Evolutionary conservation across 2,329 filamentous ascomycete genomes (phyloP).

Genomic region (Aspergillus intermedius): DNA sequence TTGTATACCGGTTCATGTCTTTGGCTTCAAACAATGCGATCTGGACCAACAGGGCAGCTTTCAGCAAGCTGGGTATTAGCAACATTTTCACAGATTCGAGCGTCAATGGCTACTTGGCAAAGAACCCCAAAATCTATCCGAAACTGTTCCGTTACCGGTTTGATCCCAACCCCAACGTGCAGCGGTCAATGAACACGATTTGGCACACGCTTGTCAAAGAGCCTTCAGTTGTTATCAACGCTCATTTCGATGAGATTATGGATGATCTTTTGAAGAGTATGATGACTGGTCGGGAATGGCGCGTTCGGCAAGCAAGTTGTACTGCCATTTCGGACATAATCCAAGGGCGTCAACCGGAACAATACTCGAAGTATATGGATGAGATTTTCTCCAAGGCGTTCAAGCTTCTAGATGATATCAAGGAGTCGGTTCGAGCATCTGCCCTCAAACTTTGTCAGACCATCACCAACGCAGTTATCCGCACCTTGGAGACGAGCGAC

Average conservation of each 20-base stretch:
- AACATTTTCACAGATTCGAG: slow-evolving; percentile 82
- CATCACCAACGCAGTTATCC: slow-evolving; percentile 76
- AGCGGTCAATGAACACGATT: slow-evolving; percentile 93
- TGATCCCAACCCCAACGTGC: slow-evolving; percentile 88
- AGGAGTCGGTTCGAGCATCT: slow-evolving; percentile 75
- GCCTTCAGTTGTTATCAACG: slow-evolving; percentile 65
- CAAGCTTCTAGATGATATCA: slow-evolving; percentile 93
- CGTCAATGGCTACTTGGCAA: slow-evolving; percentile 57
- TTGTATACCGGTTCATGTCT: slow-evolving; percentile 99
- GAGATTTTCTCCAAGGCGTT: slow-evolving; percentile 81
- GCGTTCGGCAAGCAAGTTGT: slow-evolving; percentile 86
- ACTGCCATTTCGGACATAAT: slow-evolving; percentile 82
- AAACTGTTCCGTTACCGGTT: slow-evolving; percentile 94
- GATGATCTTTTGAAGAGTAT: slow-evolving; percentile 79
- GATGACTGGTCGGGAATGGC: slow-evolving; percentile 77
- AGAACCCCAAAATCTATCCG: slow-evolving; percentile 90
- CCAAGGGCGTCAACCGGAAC: slow-evolving; percentile 66
- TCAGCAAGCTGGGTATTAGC: slow-evolving; percentile 87
- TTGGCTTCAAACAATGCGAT: slow-evolving; percentile 92
- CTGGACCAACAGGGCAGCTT: slow-evolving; percentile 94
- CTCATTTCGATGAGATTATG: slow-evolving; percentile 83
- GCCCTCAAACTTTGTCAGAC: slow-evolving; percentile 77
- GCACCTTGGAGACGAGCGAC: slow-evolving; percentile 74
- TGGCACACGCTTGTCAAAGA: slow-evolving; percentile 97
- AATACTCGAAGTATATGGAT: slow-evolving; percentile 78